Evolutionary conservation across 495 filamentous ascomycete genomes (phyloP), one percentile per base, ranked within the genome.

Genomic region (Endocarpon pusillum): DNA sequence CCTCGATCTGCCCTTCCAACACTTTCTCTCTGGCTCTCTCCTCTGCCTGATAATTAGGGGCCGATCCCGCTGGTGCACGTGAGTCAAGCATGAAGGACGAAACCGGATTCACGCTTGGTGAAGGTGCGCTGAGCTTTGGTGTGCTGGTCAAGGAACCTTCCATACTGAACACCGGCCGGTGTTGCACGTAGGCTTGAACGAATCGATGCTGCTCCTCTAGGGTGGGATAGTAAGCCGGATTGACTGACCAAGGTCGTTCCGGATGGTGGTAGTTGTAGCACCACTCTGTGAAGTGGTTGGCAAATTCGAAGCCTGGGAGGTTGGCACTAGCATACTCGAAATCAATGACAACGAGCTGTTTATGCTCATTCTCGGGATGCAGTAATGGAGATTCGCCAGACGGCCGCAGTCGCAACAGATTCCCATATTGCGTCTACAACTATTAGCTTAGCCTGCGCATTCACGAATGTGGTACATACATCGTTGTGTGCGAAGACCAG

Each of bases 221-320:
- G 0, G 67, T 86, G 1, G 91, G 91, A 50, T 89, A 96, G 23
- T 52, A 45, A 20, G 46, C 48, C n/a, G 68, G 67, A 42, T 78
- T 64, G 55, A 81, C 78, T 8, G 64, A 66, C 58, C 75, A 74
- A 2, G 85, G 61, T 5, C 43, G 51, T 14, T 57, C 52, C 1
- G 68, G 48, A 46, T 86, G 71, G 46, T 93, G 85, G 50, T 99
- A 99, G 51, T 99, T 81, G 59, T 94, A 91, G 50, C 84, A 92
- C 89, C 89, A 99, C 55, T 99, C 89, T 19, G 73, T 73, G 55
- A 96, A 99, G 52, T 99, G 89, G 53, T 99, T 99, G 33, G 85
- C 89, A 52, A 99, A 94, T 54, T 99, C 89, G 19, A 81, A 66
- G 2, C 84, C 91, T 3, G 73, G 75, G 1, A 74, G 59, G 47